Evolutionary conservation across 768 basidiomycete species (phyloP).

Genomic region (Leccinum subgranulosum): DNA sequence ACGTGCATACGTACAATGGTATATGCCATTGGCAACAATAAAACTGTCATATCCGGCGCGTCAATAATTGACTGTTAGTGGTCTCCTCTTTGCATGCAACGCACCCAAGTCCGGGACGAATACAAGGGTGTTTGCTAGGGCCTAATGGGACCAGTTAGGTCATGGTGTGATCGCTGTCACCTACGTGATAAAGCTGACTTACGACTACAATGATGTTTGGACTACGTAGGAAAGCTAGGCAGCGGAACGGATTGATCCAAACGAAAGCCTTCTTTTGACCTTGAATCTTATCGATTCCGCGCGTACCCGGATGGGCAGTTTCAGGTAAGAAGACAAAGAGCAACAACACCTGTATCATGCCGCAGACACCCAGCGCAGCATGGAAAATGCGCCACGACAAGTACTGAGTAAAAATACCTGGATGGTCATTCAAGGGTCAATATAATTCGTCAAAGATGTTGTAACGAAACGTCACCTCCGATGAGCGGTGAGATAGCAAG

Average conservation of each 20-base stretch:
- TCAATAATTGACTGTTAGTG: neutral
- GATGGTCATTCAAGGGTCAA: neutral
- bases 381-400: slow-evolving; percentile 68
- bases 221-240: slow-evolving; percentile 50
- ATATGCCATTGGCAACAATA: slow-evolving; percentile 61
- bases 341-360: slow-evolving; percentile 36
- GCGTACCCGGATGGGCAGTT: slow-evolving; percentile 58
- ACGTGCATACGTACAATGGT: slow-evolving; percentile 49
- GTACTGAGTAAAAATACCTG: slow-evolving; percentile 53
- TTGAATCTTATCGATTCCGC: slow-evolving; percentile 48
- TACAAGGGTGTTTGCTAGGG: slow-evolving; percentile 35
- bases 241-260: slow-evolving; percentile 59
- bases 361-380: slow-evolving; percentile 39
- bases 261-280: slow-evolving; percentile 30
- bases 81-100: slow-evolving; percentile 19
- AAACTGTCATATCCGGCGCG: slow-evolving; percentile 18
- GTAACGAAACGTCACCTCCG: slow-evolving; percentile 39
- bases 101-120: slow-evolving; percentile 31
- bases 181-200: slow-evolving; percentile 20
- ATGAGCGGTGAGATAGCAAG: slow-evolving; percentile 58
- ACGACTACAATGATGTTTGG: slow-evolving; percentile 59
- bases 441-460: neutral
- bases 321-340: slow-evolving; percentile 55
- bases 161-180: neutral
- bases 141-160: slow-evolving; percentile 29